Conservation (phyloP, 1,284 basidiomycete genomes). For the Schizophyllum amplum region DNA sequence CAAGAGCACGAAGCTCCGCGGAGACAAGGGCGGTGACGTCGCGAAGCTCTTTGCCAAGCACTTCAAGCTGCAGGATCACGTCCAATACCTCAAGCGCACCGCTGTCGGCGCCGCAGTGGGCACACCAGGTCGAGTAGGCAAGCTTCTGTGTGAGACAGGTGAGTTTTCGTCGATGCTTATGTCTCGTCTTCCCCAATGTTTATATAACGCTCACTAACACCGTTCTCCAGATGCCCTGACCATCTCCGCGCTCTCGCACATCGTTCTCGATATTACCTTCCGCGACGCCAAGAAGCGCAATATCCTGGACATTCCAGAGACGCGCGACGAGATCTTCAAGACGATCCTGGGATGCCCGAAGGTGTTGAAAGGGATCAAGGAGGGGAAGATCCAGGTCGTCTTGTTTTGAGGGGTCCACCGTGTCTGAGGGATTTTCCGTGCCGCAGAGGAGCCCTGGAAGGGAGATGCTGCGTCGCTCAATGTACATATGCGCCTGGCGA, state of each 20-base stretch:
- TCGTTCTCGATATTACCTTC: constrained; percentile 67
- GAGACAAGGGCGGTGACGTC: constrained; percentile 74
- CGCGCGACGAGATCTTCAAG: constrained; percentile 72
- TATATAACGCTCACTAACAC: not conserved
- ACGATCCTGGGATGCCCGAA: constrained; percentile 55
- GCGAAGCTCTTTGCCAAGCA: constrained; percentile 85
- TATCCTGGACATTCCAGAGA: constrained; percentile 76
- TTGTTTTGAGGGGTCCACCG: constrained; percentile 44
- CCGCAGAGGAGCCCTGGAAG: too few species aligned
- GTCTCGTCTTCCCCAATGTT: not conserved
- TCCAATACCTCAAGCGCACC: constrained; percentile 64
- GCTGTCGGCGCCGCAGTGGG: constrained; percentile 75
- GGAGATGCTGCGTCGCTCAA: not conserved
- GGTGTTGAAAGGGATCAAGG: constrained; percentile 53
- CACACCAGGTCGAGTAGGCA: constrained; percentile 75
- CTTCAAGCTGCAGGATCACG: constrained; percentile 76
- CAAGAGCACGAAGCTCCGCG: constrained; percentile 57
- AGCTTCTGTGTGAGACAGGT: constrained; percentile 73
- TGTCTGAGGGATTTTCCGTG: not conserved
- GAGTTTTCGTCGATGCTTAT: too few species aligned
- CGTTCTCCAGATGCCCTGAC: constrained; percentile 51
- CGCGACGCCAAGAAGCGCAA: constrained; percentile 68
- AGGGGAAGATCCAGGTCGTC: constrained; percentile 69
- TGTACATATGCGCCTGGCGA: not conserved
- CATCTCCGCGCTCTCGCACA: constrained; percentile 68